Evolutionary conservation across 805 yeast species (phyloP).

Genomic region (Isabelozyma gotoi): DNA sequence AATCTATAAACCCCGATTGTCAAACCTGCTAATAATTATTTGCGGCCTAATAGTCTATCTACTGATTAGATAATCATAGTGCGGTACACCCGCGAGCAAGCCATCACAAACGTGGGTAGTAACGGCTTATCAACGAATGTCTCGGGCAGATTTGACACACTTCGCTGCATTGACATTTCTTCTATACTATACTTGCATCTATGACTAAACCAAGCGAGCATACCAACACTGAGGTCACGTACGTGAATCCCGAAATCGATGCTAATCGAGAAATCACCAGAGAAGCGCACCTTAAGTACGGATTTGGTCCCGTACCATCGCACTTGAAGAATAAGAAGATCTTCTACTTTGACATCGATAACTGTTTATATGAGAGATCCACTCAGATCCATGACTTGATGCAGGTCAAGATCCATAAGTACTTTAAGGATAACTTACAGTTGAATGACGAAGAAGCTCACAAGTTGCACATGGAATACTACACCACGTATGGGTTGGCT

Average conservation of each 20-base stretch:
- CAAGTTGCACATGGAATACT: constrained; percentile 68
- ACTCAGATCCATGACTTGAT: constrained; percentile 79
- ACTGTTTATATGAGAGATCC: constrained; percentile 78
- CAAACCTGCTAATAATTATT: no score
- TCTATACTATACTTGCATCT: no score
- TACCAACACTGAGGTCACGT: background rate
- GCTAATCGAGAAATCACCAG: background rate
- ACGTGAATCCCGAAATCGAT: constrained; percentile 2
- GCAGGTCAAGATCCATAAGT: constrained; percentile 82
- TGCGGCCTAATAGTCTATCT: no score
- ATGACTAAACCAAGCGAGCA: background rate
- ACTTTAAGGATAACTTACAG: constrained; percentile 64
- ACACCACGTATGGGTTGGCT: constrained; percentile 86
- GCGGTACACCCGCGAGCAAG: no score
- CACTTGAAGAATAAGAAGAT: constrained; percentile 22
- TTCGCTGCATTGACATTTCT: background rate
- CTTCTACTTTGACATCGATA: constrained; percentile 92
- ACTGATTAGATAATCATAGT: no score
- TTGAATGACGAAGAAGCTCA: constrained; percentile 74
- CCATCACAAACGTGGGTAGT: no score
- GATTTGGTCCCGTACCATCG: constrained; percentile 34
- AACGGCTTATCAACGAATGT: background rate
- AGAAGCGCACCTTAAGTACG: constrained; percentile 25
- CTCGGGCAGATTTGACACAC: no score
- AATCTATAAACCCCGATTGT: no score